phyloP scores from a whole-genome alignment of 2,329 filamentous ascomycete genomes.

The Venturia carpophila region DNA sequence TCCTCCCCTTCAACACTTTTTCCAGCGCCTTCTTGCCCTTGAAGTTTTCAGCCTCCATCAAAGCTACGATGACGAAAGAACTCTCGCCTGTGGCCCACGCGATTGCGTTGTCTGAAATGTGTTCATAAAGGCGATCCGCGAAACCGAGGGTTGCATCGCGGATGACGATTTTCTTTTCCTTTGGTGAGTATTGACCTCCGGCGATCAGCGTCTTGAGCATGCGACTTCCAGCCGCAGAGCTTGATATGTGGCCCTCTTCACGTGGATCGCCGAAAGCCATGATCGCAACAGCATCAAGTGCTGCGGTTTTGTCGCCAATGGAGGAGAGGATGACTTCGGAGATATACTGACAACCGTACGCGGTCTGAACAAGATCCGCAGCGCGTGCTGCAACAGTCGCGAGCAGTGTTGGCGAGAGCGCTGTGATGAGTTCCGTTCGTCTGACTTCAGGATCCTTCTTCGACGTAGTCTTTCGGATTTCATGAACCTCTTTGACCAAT shows the following conservation, averaged over 20 bases:
- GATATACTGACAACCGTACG: conserved; percentile 82
- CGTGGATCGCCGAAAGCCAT: conserved; percentile 35
- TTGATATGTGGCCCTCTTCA: conserved; percentile 51
- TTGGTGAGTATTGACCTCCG: conserved; percentile 76
- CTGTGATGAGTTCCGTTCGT: conserved; percentile 65
- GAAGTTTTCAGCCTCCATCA: conserved; percentile 57
- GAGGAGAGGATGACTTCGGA: conserved; percentile 72
- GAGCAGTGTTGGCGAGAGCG: conserved; percentile 67
- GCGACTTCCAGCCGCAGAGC: conserved; percentile 59
- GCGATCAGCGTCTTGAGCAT: conserved; percentile 88
- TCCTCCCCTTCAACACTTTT: conserved; percentile 34
- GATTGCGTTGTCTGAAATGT: conserved; percentile 66
- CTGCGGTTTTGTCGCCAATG: conserved; percentile 64
- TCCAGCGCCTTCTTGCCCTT: conserved; percentile 42
- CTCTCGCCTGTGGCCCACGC: conserved; percentile 81
- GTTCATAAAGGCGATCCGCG: conserved; percentile 68
- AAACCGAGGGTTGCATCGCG: conserved; percentile 74
- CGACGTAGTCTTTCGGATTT: conserved; percentile 72
- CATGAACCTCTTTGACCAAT: conserved; percentile 67
- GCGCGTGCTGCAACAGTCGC: conserved; percentile 63
- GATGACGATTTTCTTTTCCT: conserved; percentile 59
- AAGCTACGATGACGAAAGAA: conserved; percentile 75
- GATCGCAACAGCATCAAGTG: conserved; percentile 57
- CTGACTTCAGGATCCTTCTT: conserved; percentile 82
- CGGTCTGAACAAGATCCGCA: conserved; percentile 59